Evolutionary conservation across 192 early-diverging fungal species (phyloP).

Genomic region (Martensiomyces pterosporus): DNA sequence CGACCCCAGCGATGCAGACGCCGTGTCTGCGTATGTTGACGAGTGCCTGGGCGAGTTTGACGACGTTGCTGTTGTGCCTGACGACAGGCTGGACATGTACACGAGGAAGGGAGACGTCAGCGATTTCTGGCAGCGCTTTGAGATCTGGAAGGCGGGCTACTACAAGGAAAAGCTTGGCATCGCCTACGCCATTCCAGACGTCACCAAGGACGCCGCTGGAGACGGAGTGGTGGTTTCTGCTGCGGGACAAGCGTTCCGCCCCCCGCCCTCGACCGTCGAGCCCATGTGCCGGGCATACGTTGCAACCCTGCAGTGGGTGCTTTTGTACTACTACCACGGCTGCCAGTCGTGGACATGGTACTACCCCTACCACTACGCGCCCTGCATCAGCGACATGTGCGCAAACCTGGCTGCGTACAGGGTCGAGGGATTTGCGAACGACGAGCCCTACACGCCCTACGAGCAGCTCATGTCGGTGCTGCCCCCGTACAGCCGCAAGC

Average conservation of each 20-base stretch:
- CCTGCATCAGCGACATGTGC: conserved; percentile 81
- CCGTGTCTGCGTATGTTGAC: conserved; percentile 31
- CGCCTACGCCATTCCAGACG: conserved; percentile 49
- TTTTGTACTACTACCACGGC: conserved; percentile 95
- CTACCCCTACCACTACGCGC: conserved; percentile 97
- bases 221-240: background rate
- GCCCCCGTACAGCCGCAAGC: conserved; percentile 75
- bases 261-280: conserved; percentile 44
- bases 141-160: conserved; percentile 75
- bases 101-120: conserved; percentile 51
- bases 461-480: conserved; percentile 99
- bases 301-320: conserved; percentile 95
- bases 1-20: conserved; percentile 16
- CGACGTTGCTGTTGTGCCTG: conserved; percentile 36
- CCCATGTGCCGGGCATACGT: conserved; percentile 73
- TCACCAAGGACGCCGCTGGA: conserved; percentile 3
- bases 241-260: conserved; percentile 27
- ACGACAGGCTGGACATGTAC: conserved; percentile 28
- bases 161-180: conserved; percentile 61
- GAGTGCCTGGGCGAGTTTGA: conserved; percentile 33
- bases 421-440: conserved; percentile 69
- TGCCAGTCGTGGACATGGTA: conserved; percentile 98
- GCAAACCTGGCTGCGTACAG: conserved; percentile 53
- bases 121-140: conserved; percentile 65
- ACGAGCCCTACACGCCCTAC: conserved; percentile 87